Evolutionary conservation across 1,284 basidiomycete species (phyloP), one percentile per base, ranked within the genome.

Genomic region (Leccinum holopus): DNA sequence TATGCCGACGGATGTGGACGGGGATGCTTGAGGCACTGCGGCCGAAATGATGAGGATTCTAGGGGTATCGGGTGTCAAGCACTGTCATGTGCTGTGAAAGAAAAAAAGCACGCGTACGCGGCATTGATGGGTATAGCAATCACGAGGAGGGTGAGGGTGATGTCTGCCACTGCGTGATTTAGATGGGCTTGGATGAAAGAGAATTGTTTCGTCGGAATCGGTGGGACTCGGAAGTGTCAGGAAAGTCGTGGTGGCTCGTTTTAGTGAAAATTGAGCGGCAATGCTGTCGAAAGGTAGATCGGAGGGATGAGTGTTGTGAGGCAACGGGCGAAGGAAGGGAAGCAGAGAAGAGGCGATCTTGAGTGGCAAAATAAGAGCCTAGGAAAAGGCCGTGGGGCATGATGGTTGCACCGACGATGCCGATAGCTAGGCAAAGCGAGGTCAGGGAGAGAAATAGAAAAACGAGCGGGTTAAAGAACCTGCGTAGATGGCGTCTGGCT

Each of bases 321-420:
- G 53, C 35, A 18, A 25, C 55, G 37, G 60, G 64, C 5, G 35
- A 39, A 14, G 62, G 53, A 41, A 55, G 44, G 25, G 65, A 65
- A 35, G 60, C 53, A 1, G 71, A 58, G 9, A 79, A 76, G 14
- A 82, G 75, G 32, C 90, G 80, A 67, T 92, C 85, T 64, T 90
- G 84, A 0, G 87, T 87, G 6, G 88, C 84, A 47, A 92, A 78
- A 59, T 85, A 84, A 1, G 89, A 91, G 5, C 91, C 92, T 21
- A 94, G 80, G 76, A 92, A 93, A 37, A 95, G 80, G 2, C 87
- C 87, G 75, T 94, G 92, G 0, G 90, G 89, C 89, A 81, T 87
- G 54, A 86, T 80, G 0, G 84, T 87, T 5, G 84, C 87, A 41
- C 87, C 87, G 37, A 88, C 70, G 63, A 90, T 87, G 61, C 90